Evolutionary conservation across 192 early-diverging fungal genomes (phyloP), one percentile per base, ranked within the genome.

Genomic region (Funneliformis geosporum): DNA sequence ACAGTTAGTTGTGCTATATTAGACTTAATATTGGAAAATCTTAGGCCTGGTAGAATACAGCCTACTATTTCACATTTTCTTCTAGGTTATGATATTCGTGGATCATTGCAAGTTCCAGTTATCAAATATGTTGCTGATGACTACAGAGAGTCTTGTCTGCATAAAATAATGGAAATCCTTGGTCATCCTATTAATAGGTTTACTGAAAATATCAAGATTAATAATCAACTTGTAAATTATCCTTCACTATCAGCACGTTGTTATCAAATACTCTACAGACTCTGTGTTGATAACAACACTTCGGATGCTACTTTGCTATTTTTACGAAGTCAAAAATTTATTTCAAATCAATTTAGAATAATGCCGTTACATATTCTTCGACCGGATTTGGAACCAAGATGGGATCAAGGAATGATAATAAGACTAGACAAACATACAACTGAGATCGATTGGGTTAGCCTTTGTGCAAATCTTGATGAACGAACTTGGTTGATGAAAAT

Each of bases 21-120:
- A 61, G 93, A 97, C 64, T 82, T 98, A 73, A 84, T 99, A 59
- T 81, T 98, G 16, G 89, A 89, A 21, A 98, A 97, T 82, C 70
- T 95, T 10, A 78, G 82, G 8, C 81, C 84, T 1, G 73, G 83
- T 8, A 85, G 86, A 73, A 84, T 88, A 7, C 85, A 89, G 16
- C 94, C 96, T 0, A 94, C 91, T 0, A 85, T 98, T 62, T 90
- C 96, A 18, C 96, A 98, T 82, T 98, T 94, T 70, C 84, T 99
- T 64, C 87, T 99, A 4, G 98, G 98, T 2, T 97, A 92, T 76
- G 85, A 93, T 79, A 76, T 89, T 27, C 76, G 80, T 11, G 84
- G 86, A 61, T 79, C 85, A 0, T 46, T 64, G 18, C 60, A 39
- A 38, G 39, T 25, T 11, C 77, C 84, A 33, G 79, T 82, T 10